phyloP scores from a whole-genome alignment of 148 eudicot genomes.

The Fagopyrum esculentum region DNA sequence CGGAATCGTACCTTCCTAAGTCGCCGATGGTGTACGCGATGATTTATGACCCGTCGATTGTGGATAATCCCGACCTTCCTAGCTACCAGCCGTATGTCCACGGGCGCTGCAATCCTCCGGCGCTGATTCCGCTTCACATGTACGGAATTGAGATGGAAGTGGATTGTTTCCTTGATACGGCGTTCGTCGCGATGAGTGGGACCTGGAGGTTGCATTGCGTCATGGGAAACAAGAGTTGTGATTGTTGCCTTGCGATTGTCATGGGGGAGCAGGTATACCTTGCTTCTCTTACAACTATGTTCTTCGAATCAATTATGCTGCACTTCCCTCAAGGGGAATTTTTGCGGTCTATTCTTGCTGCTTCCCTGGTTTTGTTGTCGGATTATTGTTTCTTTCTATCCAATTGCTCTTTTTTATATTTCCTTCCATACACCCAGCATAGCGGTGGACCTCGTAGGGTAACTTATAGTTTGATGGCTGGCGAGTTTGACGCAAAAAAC shows the following conservation, averaged over 20 bases:
- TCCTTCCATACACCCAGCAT: too few species aligned
- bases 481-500: too few species aligned
- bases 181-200: slow-evolving; percentile 55
- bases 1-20: slow-evolving; percentile 35
- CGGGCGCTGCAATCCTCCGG: slow-evolving; percentile 76
- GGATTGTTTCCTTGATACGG: slow-evolving; percentile 70
- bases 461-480: too few species aligned
- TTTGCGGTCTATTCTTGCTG: neutral
- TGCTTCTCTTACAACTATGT: too few species aligned
- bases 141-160: slow-evolving; percentile 45
- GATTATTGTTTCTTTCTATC: too few species aligned
- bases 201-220: slow-evolving; percentile 84
- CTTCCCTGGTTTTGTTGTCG: neutral
- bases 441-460: neutral
- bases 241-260: slow-evolving; percentile 70
- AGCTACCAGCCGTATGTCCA: slow-evolving; percentile 94
- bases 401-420: too few species aligned
- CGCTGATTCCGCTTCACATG: slow-evolving; percentile 80
- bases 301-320: too few species aligned
- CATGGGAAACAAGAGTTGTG: slow-evolving; percentile 29
- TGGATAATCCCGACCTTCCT: slow-evolving; percentile 76
- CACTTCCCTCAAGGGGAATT: neutral
- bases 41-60: slow-evolving; percentile 49
- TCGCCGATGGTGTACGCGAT: slow-evolving; percentile 78
- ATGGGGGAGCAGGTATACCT: slow-evolving; percentile 71